Evolutionary conservation across 805 yeast species (phyloP).

Genomic region (Lachancea mirantina): DNA sequence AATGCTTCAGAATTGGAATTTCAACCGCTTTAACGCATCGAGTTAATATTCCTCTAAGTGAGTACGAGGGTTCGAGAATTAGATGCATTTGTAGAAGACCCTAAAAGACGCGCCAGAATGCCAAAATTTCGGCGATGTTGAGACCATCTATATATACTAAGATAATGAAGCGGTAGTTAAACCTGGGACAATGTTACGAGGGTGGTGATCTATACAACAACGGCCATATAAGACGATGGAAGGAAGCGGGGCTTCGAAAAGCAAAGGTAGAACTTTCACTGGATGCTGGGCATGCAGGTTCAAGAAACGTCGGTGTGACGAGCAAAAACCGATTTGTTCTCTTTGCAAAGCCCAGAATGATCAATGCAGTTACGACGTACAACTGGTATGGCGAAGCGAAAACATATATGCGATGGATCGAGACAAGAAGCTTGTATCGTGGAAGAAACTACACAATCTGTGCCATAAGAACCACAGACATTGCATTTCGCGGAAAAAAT

Average conservation of each 20-base stretch:
- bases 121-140: no score
- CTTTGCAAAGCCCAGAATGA: slow-evolving; percentile 22
- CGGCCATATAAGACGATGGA: no score
- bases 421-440: slow-evolving; percentile 7
- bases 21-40: no score
- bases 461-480: slow-evolving; percentile 2
- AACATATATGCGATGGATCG: slow-evolving; percentile 17
- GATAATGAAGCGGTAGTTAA: no score
- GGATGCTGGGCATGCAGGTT: slow-evolving; percentile 33
- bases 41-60: no score
- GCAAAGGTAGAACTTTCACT: slow-evolving; percentile 26
- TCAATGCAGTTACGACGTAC: slow-evolving; percentile 26
- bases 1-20: no score
- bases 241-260: slow-evolving; percentile 1
- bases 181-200: no score
- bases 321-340: slow-evolving; percentile 24
- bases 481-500: slow-evolving; percentile 15
- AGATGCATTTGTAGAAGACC: no score
- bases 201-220: no score
- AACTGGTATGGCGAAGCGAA: slow-evolving; percentile 25
- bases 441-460: slow-evolving; percentile 5
- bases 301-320: slow-evolving; percentile 29
- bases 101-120: no score
- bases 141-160: no score
- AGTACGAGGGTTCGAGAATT: no score